Base-by-base conservation (phyloP, 2,329 filamentous ascomycete species). In the Colletotrichum lini region DNA sequence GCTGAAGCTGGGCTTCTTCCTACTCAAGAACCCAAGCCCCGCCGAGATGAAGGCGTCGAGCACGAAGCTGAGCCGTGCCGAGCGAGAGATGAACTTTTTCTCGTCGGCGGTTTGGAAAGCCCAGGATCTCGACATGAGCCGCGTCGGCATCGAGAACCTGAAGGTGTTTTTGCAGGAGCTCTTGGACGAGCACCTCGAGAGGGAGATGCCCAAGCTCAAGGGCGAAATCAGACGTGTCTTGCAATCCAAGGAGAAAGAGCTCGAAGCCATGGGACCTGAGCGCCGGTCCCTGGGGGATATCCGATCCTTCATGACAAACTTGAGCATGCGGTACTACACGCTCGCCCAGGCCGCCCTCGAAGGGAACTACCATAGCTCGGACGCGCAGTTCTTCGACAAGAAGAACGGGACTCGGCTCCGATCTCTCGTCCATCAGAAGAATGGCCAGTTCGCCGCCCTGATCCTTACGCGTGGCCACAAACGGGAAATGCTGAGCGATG, bases 1-100 rank as follows among this genome's bases (percentile, higher is more conserved):
- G 4, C 84, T 89, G 23, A 77, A 80, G 0, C 83, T 88, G 0
- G 87, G 87, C 0, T 90, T 87, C 86, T 86, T 89, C 65, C 83
- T 88, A 0, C 76, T 89, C 2, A 82, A 80, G 42, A 89, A 88
- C 71, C 79, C 82, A 7, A 72, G 61, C 42, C 70, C 57, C 6
- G 26, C 49, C 3, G 60, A 68, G 16, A 76, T 79, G 4, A 67
- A 76, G 54, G 72, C 73, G 2, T 73, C 82, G 60, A 82, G 86
- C 0, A 81, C 88, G 44, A 70, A 73, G 0, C 72, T 78, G 13
- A 56, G 18, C 1, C 63, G 64, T 15, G 8, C 57, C 2, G 50
- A 67, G 26, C 30, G 49, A 0, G 86, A 89, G 73, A 70, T 69
- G 0, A 64, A 75, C 0, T 89, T 88, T 75, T 87, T 89, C 53